These are phyloP conservation scores for Kwoniella sp. DNA, from an alignment of 768 basidiomycete species.

Conservation along the genomic window DNA sequence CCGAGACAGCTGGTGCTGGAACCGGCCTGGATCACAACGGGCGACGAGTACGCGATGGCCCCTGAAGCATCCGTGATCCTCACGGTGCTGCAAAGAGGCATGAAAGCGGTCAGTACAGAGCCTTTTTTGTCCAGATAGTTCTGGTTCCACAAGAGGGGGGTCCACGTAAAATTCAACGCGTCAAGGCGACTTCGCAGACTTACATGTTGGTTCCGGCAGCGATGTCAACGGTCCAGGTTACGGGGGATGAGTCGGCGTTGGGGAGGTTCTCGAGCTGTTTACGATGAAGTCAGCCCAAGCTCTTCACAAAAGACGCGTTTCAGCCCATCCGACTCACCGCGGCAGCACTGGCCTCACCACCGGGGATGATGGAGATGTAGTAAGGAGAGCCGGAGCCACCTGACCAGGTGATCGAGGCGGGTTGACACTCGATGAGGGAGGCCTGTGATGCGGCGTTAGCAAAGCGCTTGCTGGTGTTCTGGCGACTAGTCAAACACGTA, in stretches of 20 bases:
- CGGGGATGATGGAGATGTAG: constrained; percentile 42
- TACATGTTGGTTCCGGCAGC: constrained; percentile 41
- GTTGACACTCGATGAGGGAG: constrained; percentile 44
- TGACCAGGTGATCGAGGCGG: constrained; percentile 29
- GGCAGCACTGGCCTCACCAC: constrained; percentile 33
- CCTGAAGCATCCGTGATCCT: constrained; percentile 47
- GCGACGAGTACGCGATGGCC: constrained; percentile 35
- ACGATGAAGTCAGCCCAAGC: neutral
- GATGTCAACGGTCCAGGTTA: constrained; percentile 39
- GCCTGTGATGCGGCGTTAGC: constrained; percentile 21
- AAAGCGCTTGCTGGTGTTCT: neutral
- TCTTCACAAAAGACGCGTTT: neutral
- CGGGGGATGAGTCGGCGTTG: constrained; percentile 16
- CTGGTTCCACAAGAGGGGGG: too few relatives aligned
- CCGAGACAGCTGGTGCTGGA: constrained; percentile 42
- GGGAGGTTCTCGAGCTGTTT: constrained; percentile 27
- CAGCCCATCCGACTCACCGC: constrained; percentile 37
- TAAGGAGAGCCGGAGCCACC: constrained; percentile 33
- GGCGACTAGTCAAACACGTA: constrained; percentile 15
- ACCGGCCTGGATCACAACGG: constrained; percentile 47
- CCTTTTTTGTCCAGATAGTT: too few relatives aligned
- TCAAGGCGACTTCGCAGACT: constrained; percentile 5
- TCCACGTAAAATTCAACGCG: too few relatives aligned
- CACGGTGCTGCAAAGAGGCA: constrained; percentile 30
- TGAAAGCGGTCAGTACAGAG: too few relatives aligned